These are phyloP conservation scores for Aspergillus bridgeri DNA, from an alignment of 495 filamentous ascomycete genomes.

Conservation along the genomic window DNA sequence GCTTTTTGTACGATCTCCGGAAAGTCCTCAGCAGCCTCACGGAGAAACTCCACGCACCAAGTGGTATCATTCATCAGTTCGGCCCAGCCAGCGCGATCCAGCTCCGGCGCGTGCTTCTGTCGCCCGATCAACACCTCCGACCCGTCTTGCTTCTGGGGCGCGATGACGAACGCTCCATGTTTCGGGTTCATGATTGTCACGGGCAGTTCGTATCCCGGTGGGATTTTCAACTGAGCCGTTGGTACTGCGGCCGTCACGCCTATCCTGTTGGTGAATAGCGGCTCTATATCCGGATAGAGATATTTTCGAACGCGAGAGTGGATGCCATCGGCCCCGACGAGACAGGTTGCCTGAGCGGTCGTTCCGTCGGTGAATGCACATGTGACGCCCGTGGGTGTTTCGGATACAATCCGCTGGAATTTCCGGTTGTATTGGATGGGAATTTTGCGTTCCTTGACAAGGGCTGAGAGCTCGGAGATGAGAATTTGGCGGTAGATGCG, in stretches of 20 bases:
- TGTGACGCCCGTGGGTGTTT: slow-evolving; percentile 29
- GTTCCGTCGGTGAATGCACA: slow-evolving; percentile 43
- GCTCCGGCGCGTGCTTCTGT: slow-evolving; percentile 29
- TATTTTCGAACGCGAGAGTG: slow-evolving; percentile 43
- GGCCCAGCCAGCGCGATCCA: slow-evolving; percentile 36
- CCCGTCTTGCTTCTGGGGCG: slow-evolving; percentile 43
- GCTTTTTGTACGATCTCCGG: slow-evolving; percentile 34
- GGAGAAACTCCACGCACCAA: slow-evolving; percentile 33
- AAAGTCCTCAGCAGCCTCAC: slow-evolving; percentile 25
- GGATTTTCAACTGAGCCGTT: slow-evolving; percentile 18
- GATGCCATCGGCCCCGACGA: slow-evolving; percentile 51
- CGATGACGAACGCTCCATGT: slow-evolving; percentile 45
- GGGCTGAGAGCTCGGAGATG: slow-evolving; percentile 32
- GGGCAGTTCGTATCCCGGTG: slow-evolving; percentile 34
- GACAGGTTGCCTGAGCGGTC: slow-evolving; percentile 23
- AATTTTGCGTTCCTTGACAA: slow-evolving; percentile 32
- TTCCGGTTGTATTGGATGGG: slow-evolving; percentile 40
- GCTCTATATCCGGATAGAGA: slow-evolving; percentile 28
- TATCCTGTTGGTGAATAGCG: slow-evolving; percentile 26
- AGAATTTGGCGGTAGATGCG: slow-evolving; percentile 48
- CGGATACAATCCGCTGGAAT: slow-evolving; percentile 34
- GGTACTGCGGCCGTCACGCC: slow-evolving; percentile 29
- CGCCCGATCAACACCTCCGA: slow-evolving; percentile 42
- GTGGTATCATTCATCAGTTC: slow-evolving; percentile 29
- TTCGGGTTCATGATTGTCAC: slow-evolving; percentile 36